Conservation (phyloP, 345 rosid genomes). For the Geranium brycei region DNA sequence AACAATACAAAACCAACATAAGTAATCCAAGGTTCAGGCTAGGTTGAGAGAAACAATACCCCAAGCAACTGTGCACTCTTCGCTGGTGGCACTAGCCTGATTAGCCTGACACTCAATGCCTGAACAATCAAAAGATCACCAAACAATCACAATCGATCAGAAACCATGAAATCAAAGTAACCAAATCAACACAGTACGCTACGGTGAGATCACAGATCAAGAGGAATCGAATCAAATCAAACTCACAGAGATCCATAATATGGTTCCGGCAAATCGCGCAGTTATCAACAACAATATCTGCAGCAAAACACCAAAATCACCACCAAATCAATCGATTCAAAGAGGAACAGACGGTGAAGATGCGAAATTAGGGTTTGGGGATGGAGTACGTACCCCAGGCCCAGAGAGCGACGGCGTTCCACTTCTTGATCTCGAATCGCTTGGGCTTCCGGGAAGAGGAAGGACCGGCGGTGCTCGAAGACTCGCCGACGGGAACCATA, state of each 20-base stretch:
- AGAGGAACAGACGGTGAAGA: too few relatives aligned
- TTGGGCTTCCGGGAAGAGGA: slow-evolving; percentile 71
- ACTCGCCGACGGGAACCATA: slow-evolving; percentile 69
- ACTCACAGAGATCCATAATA: slow-evolving; percentile 93
- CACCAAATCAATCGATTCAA: background rate
- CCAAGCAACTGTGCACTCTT: slow-evolving; percentile 98
- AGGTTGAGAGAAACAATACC: slow-evolving; percentile 25
- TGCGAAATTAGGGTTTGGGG: slow-evolving; percentile 5
- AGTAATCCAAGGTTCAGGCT: too few relatives aligned
- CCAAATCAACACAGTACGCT: background rate
- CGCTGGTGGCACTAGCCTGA: slow-evolving; percentile 87
- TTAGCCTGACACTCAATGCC: slow-evolving; percentile 96
- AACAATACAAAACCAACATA: background rate
- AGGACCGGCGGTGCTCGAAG: slow-evolving; percentile 35
- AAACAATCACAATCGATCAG: background rate
- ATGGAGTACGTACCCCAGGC: slow-evolving; percentile 73
- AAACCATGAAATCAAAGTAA: background rate
- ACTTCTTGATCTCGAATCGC: slow-evolving; percentile 80
- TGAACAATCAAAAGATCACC: slow-evolving; percentile 6
- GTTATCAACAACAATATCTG: slow-evolving; percentile 89
- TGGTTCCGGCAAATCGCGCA: slow-evolving; percentile 97
- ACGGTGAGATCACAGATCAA: background rate
- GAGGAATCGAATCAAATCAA: background rate
- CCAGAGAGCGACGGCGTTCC: slow-evolving; percentile 95
- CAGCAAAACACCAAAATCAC: slow-evolving; percentile 11